A percentile compares a stretch with the other conserved stretches of the same genome.
Evolutionary conservation across 108 stramenopile species (phyloP).

Genomic region (Conticribra guillardii): DNA sequence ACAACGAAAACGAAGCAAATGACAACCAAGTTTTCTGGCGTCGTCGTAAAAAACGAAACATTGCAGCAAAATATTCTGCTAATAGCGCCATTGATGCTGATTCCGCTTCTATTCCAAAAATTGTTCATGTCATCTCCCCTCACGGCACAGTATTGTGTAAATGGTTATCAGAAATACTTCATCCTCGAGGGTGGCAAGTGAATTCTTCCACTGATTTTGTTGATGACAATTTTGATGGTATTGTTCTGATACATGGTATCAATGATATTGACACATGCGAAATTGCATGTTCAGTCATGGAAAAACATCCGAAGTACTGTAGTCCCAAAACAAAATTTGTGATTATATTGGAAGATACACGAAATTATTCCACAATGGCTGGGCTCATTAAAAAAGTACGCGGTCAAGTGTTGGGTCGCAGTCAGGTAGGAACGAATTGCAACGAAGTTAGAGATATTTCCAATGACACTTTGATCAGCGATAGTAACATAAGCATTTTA

Average conservation of each 20-base stretch:
- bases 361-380: neutral
- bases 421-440: too few species aligned
- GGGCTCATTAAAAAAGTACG: neutral
- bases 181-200: constrained; percentile 5
- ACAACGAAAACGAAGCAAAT: neutral
- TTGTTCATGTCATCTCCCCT: constrained; percentile 6
- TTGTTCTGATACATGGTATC: constrained; percentile 4
- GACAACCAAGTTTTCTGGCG: too few species aligned
- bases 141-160: neutral
- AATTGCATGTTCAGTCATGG: constrained; percentile 12
- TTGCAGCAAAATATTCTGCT: too few species aligned
- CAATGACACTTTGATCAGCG: too few species aligned
- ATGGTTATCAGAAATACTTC: constrained; percentile 11
- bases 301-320: neutral
- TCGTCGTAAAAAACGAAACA: too few species aligned
- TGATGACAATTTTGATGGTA: neutral
- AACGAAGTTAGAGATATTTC: too few species aligned
- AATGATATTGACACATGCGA: constrained; percentile 26
- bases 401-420: neutral
- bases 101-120: neutral
- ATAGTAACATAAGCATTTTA: too few species aligned
- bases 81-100: neutral
- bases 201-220: neutral
- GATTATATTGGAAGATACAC: constrained; percentile 4
- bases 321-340: constrained; percentile 6